phyloP scores from a whole-genome alignment of 1,139 yeast species.

The Groenewaldozyma auringiensis region DNA sequence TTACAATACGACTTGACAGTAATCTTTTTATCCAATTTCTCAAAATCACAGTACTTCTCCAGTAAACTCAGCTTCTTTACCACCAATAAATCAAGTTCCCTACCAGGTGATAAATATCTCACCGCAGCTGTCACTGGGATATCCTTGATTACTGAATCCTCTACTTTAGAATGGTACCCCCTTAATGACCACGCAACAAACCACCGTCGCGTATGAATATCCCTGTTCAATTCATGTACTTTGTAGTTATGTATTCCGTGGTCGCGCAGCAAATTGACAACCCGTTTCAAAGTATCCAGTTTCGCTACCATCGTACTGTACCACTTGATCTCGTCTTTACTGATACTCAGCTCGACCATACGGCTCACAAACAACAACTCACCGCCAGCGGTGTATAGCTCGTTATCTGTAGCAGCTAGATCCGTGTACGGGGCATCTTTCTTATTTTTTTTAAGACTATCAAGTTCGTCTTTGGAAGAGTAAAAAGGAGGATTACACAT shows the following conservation, averaged over 20 bases:
- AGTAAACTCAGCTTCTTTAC: not conserved
- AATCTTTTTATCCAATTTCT: not conserved
- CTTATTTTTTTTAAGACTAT: constrained; percentile 10
- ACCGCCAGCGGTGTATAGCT: constrained; percentile 38
- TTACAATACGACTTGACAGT: constrained; percentile 17
- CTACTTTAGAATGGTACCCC: constrained; percentile 10
- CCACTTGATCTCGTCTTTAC: constrained; percentile 25
- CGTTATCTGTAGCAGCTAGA: constrained; percentile 27
- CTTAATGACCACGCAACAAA: constrained; percentile 36
- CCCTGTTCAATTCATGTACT: constrained; percentile 27
- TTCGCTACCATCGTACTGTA: constrained; percentile 37
- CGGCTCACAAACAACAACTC: constrained; percentile 33
- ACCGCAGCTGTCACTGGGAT: not conserved
- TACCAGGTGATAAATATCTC: not conserved
- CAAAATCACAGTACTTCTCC: not conserved
- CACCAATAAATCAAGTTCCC: too few relatives aligned
- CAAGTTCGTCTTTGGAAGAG: constrained; percentile 29
- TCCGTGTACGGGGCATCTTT: constrained; percentile 14
- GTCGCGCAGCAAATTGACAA: constrained; percentile 21
- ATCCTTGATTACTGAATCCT: not conserved
- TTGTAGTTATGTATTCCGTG: constrained; percentile 24
- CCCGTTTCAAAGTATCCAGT: constrained; percentile 24
- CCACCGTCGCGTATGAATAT: constrained; percentile 36
- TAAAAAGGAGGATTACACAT: constrained; percentile 46
- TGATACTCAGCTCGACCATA: constrained; percentile 30